Conservation (phyloP, 495 filamentous ascomycete species). For the Tuber microsphaerosporum region DNA sequence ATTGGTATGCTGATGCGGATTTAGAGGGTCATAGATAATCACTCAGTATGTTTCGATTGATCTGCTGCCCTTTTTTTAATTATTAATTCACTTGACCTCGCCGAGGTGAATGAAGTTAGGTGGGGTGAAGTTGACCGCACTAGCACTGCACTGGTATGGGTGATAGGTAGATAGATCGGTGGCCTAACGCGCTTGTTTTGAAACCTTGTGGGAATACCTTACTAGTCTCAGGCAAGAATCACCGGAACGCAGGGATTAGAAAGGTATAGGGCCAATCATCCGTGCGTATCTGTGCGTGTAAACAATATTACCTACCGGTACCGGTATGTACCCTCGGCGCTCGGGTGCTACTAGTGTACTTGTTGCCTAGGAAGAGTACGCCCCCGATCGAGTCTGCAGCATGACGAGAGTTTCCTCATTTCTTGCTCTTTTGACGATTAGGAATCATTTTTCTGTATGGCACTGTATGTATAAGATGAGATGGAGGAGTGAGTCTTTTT, state of each 20-base stretch:
- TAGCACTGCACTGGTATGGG: background rate
- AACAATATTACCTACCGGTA: background rate
- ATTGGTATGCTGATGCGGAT: background rate
- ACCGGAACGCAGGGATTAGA: background rate
- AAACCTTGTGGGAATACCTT: background rate
- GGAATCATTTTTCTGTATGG: background rate
- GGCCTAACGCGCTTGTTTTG: background rate
- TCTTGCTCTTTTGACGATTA: background rate
- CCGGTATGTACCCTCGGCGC: background rate
- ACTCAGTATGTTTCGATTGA: background rate
- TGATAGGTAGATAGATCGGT: background rate
- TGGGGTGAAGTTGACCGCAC: background rate
- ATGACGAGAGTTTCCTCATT: background rate
- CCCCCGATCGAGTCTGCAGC: background rate
- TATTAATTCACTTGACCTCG: background rate
- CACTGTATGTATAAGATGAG: background rate
- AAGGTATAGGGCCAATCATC: background rate
- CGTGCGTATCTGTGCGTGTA: background rate
- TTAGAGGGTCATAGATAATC: background rate
- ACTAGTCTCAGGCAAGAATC: background rate
- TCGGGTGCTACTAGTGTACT: background rate
- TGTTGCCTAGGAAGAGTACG: background rate
- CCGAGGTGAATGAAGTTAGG: background rate
- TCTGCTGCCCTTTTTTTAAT: background rate
- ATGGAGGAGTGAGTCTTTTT: background rate